Base-by-base conservation (phyloP, 768 basidiomycete species). In the Mycena rebaudengoi region DNA sequence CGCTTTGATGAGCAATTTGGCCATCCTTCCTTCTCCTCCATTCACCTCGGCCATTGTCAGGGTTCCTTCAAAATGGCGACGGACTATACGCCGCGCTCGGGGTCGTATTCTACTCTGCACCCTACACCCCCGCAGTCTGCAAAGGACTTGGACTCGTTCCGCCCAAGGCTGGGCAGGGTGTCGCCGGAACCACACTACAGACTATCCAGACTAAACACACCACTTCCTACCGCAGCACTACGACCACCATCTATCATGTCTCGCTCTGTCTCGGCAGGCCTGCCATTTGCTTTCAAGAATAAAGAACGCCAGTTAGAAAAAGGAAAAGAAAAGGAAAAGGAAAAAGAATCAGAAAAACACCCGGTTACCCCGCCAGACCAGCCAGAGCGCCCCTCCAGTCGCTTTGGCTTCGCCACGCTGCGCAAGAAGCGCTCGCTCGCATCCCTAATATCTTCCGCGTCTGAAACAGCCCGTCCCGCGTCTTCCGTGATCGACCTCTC, bases 271-370 rank as follows among this genome's bases (percentile, higher is more conserved):
- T 67, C 75, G n/a, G 58, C 65, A 20, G 67, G 64, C 20, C 79
- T 83, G 79, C 77, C 78, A 29, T 74, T 81, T 46, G 67, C 70
- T 44, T 76, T 80, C 65, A 79, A 72, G 55, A 75, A 75, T 21
- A 72, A 70, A n/a, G n/a, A n/a, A n/a, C n/a, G n/a, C n/a, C n/a
- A n/a, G n/a, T n/a, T n/a, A n/a, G n/a, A n/a, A n/a, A n/a, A n/a
- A n/a, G n/a, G n/a, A n/a, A n/a, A 33, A 18, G 29, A 52, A 12
- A 60, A 52, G n/a, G 50, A 52, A 12, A 54, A 46, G 44, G 44
- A 62, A 16, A 32, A n/a, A 21, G 32, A 41, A 14, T 20, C 21
- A 40, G 53, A 54, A 29, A 54, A 32, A 41, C 14, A 53, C n/a
- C n/a, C n/a, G n/a, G n/a, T n/a, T n/a, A n/a, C n/a, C n/a, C n/a